Evolutionary conservation across 2,329 filamentous ascomycete species (phyloP), one percentile per base, ranked within the genome.

Genomic region (Monilinia vaccinii-corymbosi): DNA sequence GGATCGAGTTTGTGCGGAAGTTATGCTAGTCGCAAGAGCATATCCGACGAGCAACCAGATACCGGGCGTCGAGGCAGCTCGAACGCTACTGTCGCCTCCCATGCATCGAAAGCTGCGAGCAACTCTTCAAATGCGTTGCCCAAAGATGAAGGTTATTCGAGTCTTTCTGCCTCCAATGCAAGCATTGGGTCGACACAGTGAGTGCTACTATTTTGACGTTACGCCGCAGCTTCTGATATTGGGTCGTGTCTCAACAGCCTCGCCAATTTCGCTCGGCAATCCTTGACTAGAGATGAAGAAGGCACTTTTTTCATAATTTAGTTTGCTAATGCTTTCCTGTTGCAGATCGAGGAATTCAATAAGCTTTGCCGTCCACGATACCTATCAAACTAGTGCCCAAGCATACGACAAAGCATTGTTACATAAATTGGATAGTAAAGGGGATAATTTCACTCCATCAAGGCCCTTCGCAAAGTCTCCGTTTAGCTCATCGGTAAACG

Each of bases 1-100:
- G 72, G 73, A n/a, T 80, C 78, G 48, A 81, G 78, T 68, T 70
- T 81, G 55, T 74, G 76, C 65, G 78, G 78, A 52, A 74, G 73
- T 63, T 75, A 76, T 66, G 68, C 14, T 36, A 36, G 73, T 31
- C 64, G 62, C 57, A 68, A 60, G 52, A 67, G 63, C 44, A 51
- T 60, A 31, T 60, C 61, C 60, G 65, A 68, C 21, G 67, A 71
- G 18, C 66, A 65, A 49, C 63, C 66, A 31, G 70, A 73, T 7
- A 62, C 63, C 56, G 53, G 58, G 23, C 70, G 69, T 16, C 74
- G 75, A 56, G 71, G 71, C 60, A 73, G 73, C 62, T 74, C 74
- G 50, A 73, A 70, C 25, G 64, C 71, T 50, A 74, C 72, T 52
- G 70, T 79, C 53, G 80, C 44, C 76, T 68, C 73, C 75, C 58